Evolutionary conservation across 2,329 filamentous ascomycete species (phyloP).

Genomic region (Aureobasidium namibiae): DNA sequence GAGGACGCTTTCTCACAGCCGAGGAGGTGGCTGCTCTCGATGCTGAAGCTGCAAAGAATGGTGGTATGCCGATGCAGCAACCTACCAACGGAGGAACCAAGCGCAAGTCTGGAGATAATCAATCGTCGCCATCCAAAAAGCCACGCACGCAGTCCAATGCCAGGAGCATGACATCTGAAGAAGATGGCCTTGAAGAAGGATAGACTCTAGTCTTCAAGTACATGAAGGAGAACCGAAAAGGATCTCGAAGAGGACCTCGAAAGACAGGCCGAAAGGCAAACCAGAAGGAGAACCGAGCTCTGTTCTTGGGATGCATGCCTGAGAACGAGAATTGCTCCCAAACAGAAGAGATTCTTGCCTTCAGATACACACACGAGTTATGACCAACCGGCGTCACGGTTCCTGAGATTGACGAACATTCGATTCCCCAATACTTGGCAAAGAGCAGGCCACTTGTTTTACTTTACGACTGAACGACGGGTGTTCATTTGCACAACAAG

Average conservation of each 20-base stretch:
- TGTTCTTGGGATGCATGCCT: too few species aligned
- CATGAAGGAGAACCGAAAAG: too few species aligned
- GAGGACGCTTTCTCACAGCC: conserved; percentile 89
- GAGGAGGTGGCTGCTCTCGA: conserved; percentile 83
- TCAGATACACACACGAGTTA: conserved; percentile 1
- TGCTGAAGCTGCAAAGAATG: conserved; percentile 25
- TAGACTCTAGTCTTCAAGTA: not conserved
- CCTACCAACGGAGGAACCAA: conserved; percentile 33
- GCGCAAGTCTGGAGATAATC: conserved; percentile 36
- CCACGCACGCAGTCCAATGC: conserved; percentile 16
- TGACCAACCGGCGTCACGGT: conserved; percentile 1
- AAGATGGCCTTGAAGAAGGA: conserved; percentile 32
- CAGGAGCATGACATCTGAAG: conserved; percentile 18
- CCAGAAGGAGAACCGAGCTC: too few species aligned
- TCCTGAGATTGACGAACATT: not conserved
- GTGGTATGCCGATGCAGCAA: conserved; percentile 24
- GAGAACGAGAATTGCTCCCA: too few species aligned
- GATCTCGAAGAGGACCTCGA: too few species aligned
- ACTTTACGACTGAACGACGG: conserved; percentile 3
- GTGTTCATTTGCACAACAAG: not conserved
- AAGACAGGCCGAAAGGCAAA: too few species aligned
- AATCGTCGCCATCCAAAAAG: conserved; percentile 19
- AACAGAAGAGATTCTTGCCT: too few species aligned
- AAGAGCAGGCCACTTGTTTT: not conserved
- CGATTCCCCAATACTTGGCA: not conserved